phyloP scores from a whole-genome alignment of 208 protist species.

The Trypanosoma brucei region DNA sequence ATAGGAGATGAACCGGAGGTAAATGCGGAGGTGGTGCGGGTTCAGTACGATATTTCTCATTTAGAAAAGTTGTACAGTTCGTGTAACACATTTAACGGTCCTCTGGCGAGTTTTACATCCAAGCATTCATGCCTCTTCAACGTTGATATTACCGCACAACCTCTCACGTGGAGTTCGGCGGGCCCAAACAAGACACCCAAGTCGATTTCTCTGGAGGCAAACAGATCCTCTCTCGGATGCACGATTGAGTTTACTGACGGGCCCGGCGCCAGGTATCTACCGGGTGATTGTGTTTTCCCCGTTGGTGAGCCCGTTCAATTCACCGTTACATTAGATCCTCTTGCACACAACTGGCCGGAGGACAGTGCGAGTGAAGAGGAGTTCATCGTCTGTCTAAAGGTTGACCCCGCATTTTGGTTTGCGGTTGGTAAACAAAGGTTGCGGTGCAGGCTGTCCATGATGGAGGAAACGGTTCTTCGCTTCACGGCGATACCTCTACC shows the following conservation, averaged over 20 bases:
- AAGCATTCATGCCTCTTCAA: constrained; percentile 72
- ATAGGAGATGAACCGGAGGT: not conserved
- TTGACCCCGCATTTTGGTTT: constrained; percentile 68
- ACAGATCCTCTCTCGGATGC: not conserved
- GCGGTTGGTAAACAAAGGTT: constrained; percentile 72
- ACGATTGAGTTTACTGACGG: constrained; percentile 3
- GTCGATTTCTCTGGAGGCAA: not conserved
- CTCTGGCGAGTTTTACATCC: constrained; percentile 52
- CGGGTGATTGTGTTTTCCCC: constrained; percentile 51
- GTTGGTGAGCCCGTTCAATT: constrained; percentile 76
- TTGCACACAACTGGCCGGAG: constrained; percentile 80
- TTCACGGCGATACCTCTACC: constrained; percentile 76
- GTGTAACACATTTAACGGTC: constrained; percentile 58
- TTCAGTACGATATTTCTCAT: constrained; percentile 40
- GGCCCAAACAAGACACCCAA: not conserved
- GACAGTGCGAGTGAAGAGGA: constrained; percentile 53
- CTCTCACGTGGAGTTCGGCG: constrained; percentile 15
- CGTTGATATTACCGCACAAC: constrained; percentile 60
- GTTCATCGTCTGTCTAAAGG: constrained; percentile 70
- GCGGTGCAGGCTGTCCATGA: constrained; percentile 58
- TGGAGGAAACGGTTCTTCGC: constrained; percentile 56
- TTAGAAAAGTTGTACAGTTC: constrained; percentile 33
- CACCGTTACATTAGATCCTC: constrained; percentile 57
- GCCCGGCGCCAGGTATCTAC: constrained; percentile 36
- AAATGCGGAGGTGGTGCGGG: not conserved